Conservation (phyloP, 495 filamentous ascomycete species). For the Hyphodiscus hymeniophilus region DNA sequence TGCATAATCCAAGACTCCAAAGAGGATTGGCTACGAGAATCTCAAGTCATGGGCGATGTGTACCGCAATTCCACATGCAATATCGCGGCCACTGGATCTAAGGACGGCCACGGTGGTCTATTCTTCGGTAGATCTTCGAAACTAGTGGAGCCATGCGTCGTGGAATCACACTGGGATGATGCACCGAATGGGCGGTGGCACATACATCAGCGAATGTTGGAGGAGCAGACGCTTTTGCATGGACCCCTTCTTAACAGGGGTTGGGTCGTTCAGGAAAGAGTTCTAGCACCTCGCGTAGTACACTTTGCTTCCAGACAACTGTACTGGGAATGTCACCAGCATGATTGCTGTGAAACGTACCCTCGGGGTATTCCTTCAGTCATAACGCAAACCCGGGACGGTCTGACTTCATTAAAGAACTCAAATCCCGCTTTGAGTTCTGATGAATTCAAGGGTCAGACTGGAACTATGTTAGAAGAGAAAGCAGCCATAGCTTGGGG, state of each 20-base stretch:
- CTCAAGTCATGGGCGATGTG: not conserved
- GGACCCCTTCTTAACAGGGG: no score
- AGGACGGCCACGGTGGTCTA: not conserved
- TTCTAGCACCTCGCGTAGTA: no score
- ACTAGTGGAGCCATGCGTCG: not conserved
- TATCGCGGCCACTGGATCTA: not conserved
- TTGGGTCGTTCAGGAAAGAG: no score
- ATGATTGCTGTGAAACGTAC: no score
- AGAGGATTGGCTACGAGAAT: conserved; percentile 6
- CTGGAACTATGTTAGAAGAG: not conserved
- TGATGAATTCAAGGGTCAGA: not conserved
- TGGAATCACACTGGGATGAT: not conserved
- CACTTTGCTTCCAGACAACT: no score
- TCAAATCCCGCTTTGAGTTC: no score
- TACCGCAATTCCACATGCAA: conserved; percentile 8
- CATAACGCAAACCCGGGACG: no score
- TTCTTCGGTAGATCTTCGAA: not conserved
- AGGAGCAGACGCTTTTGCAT: no score
- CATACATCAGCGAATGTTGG: no score
- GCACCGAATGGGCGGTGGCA: not conserved
- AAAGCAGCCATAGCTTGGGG: not conserved
- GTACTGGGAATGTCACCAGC: no score
- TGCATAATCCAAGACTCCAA: not conserved
- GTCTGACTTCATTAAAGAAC: no score
- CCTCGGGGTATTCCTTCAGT: no score